Evolutionary conservation across 2,329 filamentous ascomycete species (phyloP).

Genomic region (Botryosphaeria agaves): DNA sequence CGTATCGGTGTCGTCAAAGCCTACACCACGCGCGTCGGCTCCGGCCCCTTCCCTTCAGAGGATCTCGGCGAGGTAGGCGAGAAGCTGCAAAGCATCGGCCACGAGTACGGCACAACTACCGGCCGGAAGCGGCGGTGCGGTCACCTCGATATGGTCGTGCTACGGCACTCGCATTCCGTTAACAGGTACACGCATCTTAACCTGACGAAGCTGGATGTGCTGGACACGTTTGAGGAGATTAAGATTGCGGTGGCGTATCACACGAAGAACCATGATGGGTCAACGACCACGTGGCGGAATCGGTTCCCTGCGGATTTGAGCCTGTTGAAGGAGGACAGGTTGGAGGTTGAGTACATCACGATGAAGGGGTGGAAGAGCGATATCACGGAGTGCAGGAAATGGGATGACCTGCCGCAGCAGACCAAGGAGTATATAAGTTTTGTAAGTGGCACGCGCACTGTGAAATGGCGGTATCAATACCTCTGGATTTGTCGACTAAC

Average conservation of each 20-base stretch:
- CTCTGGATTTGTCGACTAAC: no score
- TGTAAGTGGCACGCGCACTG: no score
- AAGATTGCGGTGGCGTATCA: constrained; percentile 62
- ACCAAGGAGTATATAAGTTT: no score
- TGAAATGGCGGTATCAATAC: no score
- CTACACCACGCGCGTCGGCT: constrained; percentile 40
- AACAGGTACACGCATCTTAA: constrained; percentile 52
- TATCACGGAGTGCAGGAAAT: no score
- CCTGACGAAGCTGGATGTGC: constrained; percentile 50
- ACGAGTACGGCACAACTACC: constrained; percentile 39
- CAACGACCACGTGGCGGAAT: no score
- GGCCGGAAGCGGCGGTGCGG: constrained; percentile 44
- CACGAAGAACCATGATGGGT: no score
- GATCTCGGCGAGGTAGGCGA: constrained; percentile 39
- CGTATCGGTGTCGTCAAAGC: constrained; percentile 51
- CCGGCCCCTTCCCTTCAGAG: constrained; percentile 52
- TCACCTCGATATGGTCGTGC: constrained; percentile 50
- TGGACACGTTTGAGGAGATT: constrained; percentile 58
- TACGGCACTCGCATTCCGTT: constrained; percentile 46
- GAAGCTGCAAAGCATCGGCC: constrained; percentile 36
- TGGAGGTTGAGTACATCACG: no score
- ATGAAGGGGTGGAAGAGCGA: no score
- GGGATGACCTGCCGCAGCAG: no score
- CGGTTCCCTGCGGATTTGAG: no score
- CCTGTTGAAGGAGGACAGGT: no score